phyloP scores from a whole-genome alignment of 495 filamentous ascomycete genomes.

The Hyphodiscus hymeniophilus region DNA sequence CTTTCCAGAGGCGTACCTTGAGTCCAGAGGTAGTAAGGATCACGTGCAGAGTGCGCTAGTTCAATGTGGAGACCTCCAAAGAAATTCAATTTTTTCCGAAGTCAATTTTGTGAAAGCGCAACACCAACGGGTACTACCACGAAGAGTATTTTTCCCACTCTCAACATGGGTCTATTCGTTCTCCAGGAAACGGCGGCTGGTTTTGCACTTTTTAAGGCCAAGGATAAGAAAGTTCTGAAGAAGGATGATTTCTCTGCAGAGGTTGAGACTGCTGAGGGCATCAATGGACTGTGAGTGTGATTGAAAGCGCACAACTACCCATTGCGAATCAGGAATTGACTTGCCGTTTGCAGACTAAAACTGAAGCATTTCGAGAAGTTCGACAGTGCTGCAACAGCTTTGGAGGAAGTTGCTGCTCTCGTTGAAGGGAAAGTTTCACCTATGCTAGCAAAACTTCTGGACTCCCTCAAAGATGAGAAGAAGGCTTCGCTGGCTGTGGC shows the following conservation, averaged over 20 bases:
- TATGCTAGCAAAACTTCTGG: conserved; percentile 69
- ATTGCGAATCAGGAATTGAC: not conserved
- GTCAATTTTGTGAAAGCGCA: not conserved
- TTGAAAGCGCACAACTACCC: conserved; percentile 5
- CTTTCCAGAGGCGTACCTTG: not conserved
- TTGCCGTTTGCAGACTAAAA: conserved; percentile 58
- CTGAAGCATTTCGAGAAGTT: conserved; percentile 96
- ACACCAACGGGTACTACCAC: conserved; percentile 11
- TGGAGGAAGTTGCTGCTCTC: conserved; percentile 81
- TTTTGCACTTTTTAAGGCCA: conserved; percentile 95
- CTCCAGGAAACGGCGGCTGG: conserved; percentile 91
- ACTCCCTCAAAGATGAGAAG: conserved; percentile 94
- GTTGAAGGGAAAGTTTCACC: conserved; percentile 96
- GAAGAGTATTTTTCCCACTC: conserved; percentile 1
- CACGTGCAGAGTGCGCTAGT: not conserved
- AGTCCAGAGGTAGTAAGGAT: not conserved
- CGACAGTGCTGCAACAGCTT: conserved; percentile 75
- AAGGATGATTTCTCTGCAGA: conserved; percentile 67
- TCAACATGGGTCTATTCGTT: conserved; percentile 66
- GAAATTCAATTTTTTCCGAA: too few species aligned
- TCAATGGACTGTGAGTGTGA: conserved; percentile 70
- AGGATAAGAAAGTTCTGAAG: conserved; percentile 95
- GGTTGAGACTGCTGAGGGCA: conserved; percentile 71
- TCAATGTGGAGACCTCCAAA: too few species aligned
- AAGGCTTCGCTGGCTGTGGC: conserved; percentile 92